Conservation (phyloP, 345 rosid species). For the Ceriops zippeliana region DNA sequence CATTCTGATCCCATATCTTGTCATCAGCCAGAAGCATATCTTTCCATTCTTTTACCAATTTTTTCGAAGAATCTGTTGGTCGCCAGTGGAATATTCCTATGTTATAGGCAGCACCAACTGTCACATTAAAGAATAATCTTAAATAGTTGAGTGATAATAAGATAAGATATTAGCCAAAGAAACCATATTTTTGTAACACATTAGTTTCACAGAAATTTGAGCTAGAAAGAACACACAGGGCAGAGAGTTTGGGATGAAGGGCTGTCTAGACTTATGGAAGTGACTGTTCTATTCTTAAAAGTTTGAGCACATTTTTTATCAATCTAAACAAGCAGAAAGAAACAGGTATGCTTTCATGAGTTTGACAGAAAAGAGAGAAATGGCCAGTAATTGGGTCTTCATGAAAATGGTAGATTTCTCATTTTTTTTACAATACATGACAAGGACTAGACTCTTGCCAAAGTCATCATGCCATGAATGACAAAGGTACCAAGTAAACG, state of each 20-base stretch:
- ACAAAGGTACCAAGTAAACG: neutral
- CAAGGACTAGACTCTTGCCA: neutral
- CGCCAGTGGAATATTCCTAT: constrained; percentile 98
- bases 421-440: neutral
- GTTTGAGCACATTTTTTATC: too few relatives aligned
- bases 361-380: neutral
- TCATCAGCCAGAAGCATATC: constrained; percentile 83
- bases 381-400: neutral
- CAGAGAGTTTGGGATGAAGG: neutral
- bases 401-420: neutral
- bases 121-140: constrained; percentile 17
- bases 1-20: constrained; percentile 97
- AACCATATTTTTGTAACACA: too few relatives aligned
- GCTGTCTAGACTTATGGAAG: neutral
- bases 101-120: constrained; percentile 88
- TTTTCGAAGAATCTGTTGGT: constrained; percentile 75
- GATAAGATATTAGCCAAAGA: neutral
- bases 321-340: neutral
- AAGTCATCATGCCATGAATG: neutral
- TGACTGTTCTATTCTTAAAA: neutral
- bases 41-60: constrained; percentile 93
- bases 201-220: neutral
- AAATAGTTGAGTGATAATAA: neutral
- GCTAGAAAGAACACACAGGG: neutral
- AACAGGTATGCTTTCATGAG: neutral